A percentile compares a stretch with the other conserved stretches of the same genome.
Evolutionary conservation across 163 green algal genomes (phyloP).

Genomic region (Botryococcus braunii): DNA sequence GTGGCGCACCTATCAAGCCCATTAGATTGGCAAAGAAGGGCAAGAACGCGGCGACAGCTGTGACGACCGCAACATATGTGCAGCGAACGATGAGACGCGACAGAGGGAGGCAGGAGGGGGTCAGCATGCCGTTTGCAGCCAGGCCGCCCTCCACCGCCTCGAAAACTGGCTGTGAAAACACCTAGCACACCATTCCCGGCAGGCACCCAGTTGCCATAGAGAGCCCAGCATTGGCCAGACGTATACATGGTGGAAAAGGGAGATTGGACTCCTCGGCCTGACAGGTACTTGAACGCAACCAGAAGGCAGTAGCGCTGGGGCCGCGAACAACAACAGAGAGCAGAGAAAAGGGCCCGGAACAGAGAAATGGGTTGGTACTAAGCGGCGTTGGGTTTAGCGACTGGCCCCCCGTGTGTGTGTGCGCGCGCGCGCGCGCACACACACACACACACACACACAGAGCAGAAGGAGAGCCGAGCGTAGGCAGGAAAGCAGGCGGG

Average conservation of each 20-base stretch:
- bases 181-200: conserved; percentile 4
- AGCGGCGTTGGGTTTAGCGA: no score
- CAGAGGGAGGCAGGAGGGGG: no score
- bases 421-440: no score
- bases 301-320: background rate
- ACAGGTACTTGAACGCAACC: background rate
- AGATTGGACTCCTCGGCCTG: background rate
- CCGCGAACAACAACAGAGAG: background rate
- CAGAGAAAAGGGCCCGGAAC: background rate
- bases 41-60: conserved; percentile 24
- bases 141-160: conserved; percentile 23
- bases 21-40: conserved; percentile 37
- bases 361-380: background rate
- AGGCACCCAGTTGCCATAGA: background rate
- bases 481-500: no score
- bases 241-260: no score
- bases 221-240: background rate
- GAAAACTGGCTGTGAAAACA: conserved; percentile 42
- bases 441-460: no score
- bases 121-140: conserved; percentile 10
- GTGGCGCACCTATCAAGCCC: conserved; percentile 1
- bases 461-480: no score
- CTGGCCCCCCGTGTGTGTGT: no score
- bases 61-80: conserved; percentile 21
- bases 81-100: conserved; percentile 20